Evolutionary conservation across 257 asterid genomes (phyloP).

Genomic region (Capsicum chinense): DNA sequence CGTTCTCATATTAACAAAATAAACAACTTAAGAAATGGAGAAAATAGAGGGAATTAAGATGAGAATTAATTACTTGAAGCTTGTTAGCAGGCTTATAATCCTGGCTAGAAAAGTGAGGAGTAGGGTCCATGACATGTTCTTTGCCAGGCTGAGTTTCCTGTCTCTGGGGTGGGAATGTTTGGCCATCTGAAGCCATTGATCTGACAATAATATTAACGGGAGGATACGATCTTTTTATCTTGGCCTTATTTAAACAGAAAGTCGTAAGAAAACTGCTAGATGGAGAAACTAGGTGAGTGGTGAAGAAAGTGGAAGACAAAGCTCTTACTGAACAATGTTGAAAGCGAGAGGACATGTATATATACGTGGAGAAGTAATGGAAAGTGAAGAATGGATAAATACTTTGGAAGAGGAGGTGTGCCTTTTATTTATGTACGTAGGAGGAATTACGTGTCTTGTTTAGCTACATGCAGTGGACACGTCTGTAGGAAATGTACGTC

Average conservation of each 20-base stretch:
- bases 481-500: constrained; percentile 34
- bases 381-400: background rate
- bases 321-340: constrained; percentile 22
- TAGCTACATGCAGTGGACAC: constrained; percentile 40
- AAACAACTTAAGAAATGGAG: background rate
- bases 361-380: background rate
- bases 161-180: constrained; percentile 66
- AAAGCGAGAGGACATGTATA: constrained; percentile 24
- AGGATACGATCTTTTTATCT: background rate
- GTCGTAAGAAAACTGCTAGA: background rate
- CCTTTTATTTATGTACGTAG: background rate
- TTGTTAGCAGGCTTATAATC: constrained; percentile 69
- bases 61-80: constrained; percentile 45
- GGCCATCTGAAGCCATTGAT: constrained; percentile 62
- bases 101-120: constrained; percentile 42
- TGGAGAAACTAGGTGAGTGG: background rate
- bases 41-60: background rate
- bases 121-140: constrained; percentile 78
- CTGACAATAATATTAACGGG: constrained; percentile 21
- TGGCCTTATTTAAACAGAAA: background rate
- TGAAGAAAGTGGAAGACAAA: background rate
- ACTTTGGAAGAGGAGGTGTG: background rate
- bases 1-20: background rate
- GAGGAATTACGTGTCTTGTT: background rate
- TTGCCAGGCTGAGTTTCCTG: constrained; percentile 80